Evolutionary conservation across 2,329 filamentous ascomycete species (phyloP).

Genomic region (Arachnomyces sp.): DNA sequence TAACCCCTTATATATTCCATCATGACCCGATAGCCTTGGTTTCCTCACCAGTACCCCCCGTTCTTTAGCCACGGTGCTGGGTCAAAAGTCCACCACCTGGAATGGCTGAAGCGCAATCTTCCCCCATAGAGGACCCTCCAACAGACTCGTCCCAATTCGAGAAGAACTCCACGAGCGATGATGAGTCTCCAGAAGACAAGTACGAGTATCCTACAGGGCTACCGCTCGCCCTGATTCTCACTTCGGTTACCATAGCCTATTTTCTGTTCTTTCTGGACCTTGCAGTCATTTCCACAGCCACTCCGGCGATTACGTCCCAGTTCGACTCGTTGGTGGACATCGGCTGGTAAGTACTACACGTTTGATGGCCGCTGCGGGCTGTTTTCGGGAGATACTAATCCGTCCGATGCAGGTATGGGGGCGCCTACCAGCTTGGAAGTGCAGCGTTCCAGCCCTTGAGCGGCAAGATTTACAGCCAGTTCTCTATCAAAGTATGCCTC

Average conservation of each 20-base stretch:
- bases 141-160: slow-evolving; percentile 1
- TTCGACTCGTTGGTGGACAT: slow-evolving; percentile 19
- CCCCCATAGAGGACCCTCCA: not conserved
- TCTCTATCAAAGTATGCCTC: slow-evolving; percentile 15
- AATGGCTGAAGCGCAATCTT: no score
- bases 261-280: slow-evolving; percentile 19
- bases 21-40: no score
- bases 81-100: not conserved
- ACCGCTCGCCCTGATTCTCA: slow-evolving; percentile 14
- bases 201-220: slow-evolving; percentile 14
- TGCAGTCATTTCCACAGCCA: slow-evolving; percentile 17
- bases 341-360: slow-evolving; percentile 20
- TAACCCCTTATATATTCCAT: no score
- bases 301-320: slow-evolving; percentile 16
- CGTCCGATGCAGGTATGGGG: no score
- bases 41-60: no score
- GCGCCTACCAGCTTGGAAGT: slow-evolving; percentile 14
- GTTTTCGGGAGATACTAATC: no score
- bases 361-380: no score
- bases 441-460: slow-evolving; percentile 18
- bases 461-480: slow-evolving; percentile 20
- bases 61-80: no score
- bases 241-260: slow-evolving; percentile 18
- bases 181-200: slow-evolving; percentile 12
- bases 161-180: slow-evolving; percentile 8